Conservation (phyloP, 148 eudicot genomes). For the Cornus suecica region DNA sequence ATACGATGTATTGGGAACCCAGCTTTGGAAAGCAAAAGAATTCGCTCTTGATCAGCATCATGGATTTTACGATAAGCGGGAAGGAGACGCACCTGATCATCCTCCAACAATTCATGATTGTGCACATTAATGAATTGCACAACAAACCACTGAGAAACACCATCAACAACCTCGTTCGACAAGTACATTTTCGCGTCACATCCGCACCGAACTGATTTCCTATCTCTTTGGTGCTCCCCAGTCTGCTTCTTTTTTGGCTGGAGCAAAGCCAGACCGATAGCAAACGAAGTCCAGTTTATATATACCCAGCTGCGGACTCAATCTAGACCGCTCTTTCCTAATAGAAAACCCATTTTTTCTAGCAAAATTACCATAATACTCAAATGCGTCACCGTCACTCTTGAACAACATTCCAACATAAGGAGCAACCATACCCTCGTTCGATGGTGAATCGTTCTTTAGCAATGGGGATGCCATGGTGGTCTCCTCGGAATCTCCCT, state of each 20-base stretch:
- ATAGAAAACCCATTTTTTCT: constrained; percentile 48
- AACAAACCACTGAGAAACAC: constrained; percentile 47
- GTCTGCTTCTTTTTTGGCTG: constrained; percentile 30
- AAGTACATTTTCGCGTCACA: constrained; percentile 54
- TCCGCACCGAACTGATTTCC: constrained; percentile 47
- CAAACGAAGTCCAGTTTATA: constrained; percentile 50
- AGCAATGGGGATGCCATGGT: constrained; percentile 17
- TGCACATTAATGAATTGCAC: constrained; percentile 37
- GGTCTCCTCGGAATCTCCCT: constrained; percentile 24
- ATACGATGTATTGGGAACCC: constrained; percentile 38
- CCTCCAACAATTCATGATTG: constrained; percentile 33
- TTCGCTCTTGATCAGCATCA: constrained; percentile 36
- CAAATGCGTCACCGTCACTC: constrained; percentile 45
- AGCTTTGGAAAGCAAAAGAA: constrained; percentile 40
- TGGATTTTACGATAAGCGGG: constrained; percentile 38
- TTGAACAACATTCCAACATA: constrained; percentile 50
- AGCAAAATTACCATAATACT: constrained; percentile 45
- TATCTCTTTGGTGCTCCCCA: constrained; percentile 44
- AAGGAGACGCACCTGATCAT: constrained; percentile 40
- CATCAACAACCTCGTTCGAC: constrained; percentile 43
- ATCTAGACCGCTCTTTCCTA: constrained; percentile 44
- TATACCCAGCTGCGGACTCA: constrained; percentile 48
- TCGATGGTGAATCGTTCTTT: constrained; percentile 7
- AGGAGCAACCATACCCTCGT: constrained; percentile 36
- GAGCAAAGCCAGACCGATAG: constrained; percentile 48